Evolutionary conservation across 2,329 filamentous ascomycete genomes (phyloP).

Genomic region (Pseudogymnoascus sp.): DNA sequence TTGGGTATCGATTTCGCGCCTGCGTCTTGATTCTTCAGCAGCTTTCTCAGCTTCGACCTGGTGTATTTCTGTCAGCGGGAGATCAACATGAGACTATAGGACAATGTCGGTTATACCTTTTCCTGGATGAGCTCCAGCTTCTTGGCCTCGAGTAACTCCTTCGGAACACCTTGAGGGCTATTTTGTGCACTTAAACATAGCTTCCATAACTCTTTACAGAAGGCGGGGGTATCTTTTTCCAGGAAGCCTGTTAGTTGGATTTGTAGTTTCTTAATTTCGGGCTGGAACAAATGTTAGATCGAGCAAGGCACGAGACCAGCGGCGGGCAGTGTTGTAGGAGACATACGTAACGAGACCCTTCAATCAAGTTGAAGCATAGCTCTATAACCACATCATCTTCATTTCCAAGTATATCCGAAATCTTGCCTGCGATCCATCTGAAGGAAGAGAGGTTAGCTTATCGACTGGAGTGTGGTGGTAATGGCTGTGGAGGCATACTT

Average conservation of each 20-base stretch:
- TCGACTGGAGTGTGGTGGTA: conserved; percentile 13
- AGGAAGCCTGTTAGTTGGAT: conserved; percentile 93
- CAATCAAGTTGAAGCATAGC: conserved; percentile 64
- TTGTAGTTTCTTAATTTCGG: conserved; percentile 91
- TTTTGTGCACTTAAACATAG: conserved; percentile 83
- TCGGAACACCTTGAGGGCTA: conserved; percentile 84
- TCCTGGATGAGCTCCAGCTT: conserved; percentile 92
- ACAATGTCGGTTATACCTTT: conserved; percentile 54
- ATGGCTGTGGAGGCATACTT: conserved; percentile 54
- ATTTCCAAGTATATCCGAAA: conserved; percentile 79
- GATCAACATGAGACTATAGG: background rate
- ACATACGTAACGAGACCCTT: conserved; percentile 70
- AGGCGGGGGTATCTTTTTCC: conserved; percentile 80
- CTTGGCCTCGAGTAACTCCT: conserved; percentile 91
- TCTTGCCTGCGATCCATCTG: conserved; percentile 89
- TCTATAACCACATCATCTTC: conserved; percentile 97
- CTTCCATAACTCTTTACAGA: conserved; percentile 93
- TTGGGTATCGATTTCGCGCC: conserved; percentile 63
- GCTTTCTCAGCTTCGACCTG: conserved; percentile 78
- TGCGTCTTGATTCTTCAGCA: conserved; percentile 66
- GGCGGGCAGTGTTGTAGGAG: background rate
- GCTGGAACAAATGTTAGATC: conserved; percentile 48
- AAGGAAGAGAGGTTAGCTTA: conserved; percentile 18
- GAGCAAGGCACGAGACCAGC: conserved; percentile 12
- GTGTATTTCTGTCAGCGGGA: conserved; percentile 3